phyloP scores from a whole-genome alignment of 495 filamentous ascomycete species.

The Trichoderma orchidacearum region DNA sequence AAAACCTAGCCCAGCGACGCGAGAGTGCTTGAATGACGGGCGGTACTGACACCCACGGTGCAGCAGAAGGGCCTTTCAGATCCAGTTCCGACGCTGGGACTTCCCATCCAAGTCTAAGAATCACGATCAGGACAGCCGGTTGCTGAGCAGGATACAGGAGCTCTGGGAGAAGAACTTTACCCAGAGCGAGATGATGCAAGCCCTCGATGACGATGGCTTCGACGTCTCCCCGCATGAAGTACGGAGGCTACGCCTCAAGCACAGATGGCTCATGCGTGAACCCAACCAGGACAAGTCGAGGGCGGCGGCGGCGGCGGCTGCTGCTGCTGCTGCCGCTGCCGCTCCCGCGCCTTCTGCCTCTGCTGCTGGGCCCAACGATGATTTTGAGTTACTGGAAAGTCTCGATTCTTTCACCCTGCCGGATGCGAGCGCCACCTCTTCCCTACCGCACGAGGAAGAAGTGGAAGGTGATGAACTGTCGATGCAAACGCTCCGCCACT shows the following conservation, averaged over 20 bases:
- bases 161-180: constrained; percentile 62
- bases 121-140: constrained; percentile 47
- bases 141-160: constrained; percentile 55
- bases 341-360: too few species aligned
- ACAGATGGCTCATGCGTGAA: constrained; percentile 49
- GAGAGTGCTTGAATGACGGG: too few species aligned
- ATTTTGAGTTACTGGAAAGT: background rate
- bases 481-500: too few species aligned
- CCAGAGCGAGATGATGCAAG: constrained; percentile 60
- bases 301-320: constrained; percentile 3
- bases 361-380: constrained; percentile 30
- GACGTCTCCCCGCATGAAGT: constrained; percentile 57
- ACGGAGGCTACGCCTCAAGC: constrained; percentile 47
- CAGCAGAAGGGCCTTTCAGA: constrained; percentile 63
- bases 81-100: constrained; percentile 62
- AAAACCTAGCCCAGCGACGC: too few species aligned
- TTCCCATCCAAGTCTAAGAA: constrained; percentile 64
- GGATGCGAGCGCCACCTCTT: background rate
- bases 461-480: background rate
- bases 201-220: constrained; percentile 50
- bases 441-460: background rate
- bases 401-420: background rate
- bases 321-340: constrained; percentile 25
- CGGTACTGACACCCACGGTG: background rate
- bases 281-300: constrained; percentile 23